These are phyloP conservation scores for Boletus eberwhitei DNA, from an alignment of 768 basidiomycete genomes.

Conservation along the genomic window DNA sequence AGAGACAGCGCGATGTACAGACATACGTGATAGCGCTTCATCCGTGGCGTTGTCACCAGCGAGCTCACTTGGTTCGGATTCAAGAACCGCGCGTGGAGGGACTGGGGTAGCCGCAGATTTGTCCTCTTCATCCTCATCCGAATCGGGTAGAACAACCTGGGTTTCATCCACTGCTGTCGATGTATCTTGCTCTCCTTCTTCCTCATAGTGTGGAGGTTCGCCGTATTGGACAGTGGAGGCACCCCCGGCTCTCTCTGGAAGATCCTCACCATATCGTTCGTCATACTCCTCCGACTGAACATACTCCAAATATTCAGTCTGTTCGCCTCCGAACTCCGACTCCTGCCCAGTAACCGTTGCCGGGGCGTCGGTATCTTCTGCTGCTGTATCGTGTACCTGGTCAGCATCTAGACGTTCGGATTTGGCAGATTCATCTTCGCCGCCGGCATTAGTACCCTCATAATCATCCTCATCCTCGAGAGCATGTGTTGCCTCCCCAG, in stretches of 20 bases:
- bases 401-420: slow-evolving; percentile 28
- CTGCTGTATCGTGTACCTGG: slow-evolving; percentile 22
- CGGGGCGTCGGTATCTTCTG: slow-evolving; percentile 23
- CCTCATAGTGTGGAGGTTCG: slow-evolving; percentile 22
- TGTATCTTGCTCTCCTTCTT: slow-evolving; percentile 21
- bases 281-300: slow-evolving; percentile 35
- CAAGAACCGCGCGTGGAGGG: slow-evolving; percentile 3
- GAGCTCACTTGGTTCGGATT: slow-evolving; percentile 2
- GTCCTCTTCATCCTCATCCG: slow-evolving; percentile 14
- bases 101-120: slow-evolving; percentile 15
- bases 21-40: slow-evolving; percentile 10
- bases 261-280: slow-evolving; percentile 34
- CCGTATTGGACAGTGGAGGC: slow-evolving; percentile 12
- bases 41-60: not conserved
- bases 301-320: slow-evolving; percentile 33
- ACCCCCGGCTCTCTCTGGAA: slow-evolving; percentile 28
- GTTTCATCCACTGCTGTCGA: slow-evolving; percentile 20
- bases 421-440: slow-evolving; percentile 16
- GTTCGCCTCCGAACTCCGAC: slow-evolving; percentile 29
- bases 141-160: slow-evolving; percentile 5
- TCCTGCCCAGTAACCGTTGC: slow-evolving; percentile 5
- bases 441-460: slow-evolving; percentile 13
- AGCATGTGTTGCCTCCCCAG: slow-evolving; percentile 9
- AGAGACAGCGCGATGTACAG: not conserved
- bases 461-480: slow-evolving; percentile 25